A percentile compares a stretch with the other conserved stretches of the same genome.
Conservation (phyloP, 2,329 filamentous ascomycete species). For the Ophiostoma montium region DNA sequence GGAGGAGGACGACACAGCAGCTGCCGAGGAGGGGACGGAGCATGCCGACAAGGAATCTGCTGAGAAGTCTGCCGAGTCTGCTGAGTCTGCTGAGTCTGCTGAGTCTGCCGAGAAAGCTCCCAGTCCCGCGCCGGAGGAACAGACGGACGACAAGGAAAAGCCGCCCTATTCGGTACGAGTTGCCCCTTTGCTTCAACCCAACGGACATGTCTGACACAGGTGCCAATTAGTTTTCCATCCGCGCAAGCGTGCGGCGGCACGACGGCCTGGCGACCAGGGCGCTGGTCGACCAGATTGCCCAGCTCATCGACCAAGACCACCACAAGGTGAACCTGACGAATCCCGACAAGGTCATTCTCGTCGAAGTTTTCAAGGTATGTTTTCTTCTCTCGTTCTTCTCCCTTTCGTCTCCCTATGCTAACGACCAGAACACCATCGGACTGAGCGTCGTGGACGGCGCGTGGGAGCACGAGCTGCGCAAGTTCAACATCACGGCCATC, state of each 20-base stretch:
- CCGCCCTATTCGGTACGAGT: constrained; percentile 28
- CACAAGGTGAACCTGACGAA: constrained; percentile 66
- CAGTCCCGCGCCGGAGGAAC: not conserved
- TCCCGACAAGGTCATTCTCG: constrained; percentile 66
- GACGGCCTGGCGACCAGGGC: constrained; percentile 50
- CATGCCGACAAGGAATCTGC: not conserved
- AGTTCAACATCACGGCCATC: constrained; percentile 65
- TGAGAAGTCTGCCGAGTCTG: no score
- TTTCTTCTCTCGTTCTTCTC: no score
- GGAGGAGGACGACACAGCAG: not conserved
- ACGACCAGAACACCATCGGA: constrained; percentile 37
- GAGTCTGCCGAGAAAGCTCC: not conserved
- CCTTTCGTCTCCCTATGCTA: no score
- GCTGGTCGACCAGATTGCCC: constrained; percentile 59
- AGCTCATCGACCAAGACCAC: constrained; percentile 40
- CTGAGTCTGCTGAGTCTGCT: no score
- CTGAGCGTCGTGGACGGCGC: constrained; percentile 66
- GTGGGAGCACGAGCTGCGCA: constrained; percentile 55
- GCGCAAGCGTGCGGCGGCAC: constrained; percentile 63
- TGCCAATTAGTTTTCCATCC: constrained; percentile 61
- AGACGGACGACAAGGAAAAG: not conserved
- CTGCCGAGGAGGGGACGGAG: not conserved
- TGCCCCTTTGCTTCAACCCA: not conserved
- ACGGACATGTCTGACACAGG: not conserved
- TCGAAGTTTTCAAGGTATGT: constrained; percentile 51